phyloP scores from a whole-genome alignment of 768 basidiomycete genomes.

The Scleroderma citrinum region DNA sequence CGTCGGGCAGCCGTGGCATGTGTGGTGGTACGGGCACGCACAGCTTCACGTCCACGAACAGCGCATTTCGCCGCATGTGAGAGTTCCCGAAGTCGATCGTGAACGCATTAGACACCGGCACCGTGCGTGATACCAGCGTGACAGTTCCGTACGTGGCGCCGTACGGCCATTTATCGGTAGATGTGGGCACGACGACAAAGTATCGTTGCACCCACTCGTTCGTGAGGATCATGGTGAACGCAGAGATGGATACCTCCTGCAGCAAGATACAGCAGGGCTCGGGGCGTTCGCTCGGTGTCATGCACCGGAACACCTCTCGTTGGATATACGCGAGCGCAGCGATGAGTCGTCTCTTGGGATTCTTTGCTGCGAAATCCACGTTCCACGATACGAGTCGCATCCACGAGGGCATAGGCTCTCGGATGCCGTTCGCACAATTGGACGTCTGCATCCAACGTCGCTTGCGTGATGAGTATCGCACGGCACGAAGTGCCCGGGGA shows the following conservation, averaged over 20 bases:
- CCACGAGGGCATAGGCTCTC: constrained; percentile 34
- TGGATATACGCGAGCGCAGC: constrained; percentile 51
- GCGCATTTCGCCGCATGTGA: constrained; percentile 45
- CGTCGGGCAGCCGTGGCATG: constrained; percentile 28
- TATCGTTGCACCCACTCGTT: constrained; percentile 58
- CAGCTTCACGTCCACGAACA: constrained; percentile 53
- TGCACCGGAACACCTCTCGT: constrained; percentile 43
- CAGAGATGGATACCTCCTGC: constrained; percentile 53
- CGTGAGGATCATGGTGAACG: constrained; percentile 44
- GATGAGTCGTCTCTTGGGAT: constrained; percentile 38
- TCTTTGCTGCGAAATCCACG: constrained; percentile 42
- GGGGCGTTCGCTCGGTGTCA: constrained; percentile 37
- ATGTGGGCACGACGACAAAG: constrained; percentile 55
- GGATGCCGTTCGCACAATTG: constrained; percentile 30
- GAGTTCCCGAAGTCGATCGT: constrained; percentile 51
- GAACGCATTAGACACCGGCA: constrained; percentile 44
- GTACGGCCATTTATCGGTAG: constrained; percentile 49
- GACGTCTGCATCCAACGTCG: constrained; percentile 29
- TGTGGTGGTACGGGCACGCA: constrained; percentile 28
- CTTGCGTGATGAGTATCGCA: constrained; percentile 28
- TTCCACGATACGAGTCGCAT: constrained; percentile 71
- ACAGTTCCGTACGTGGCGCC: constrained; percentile 55
- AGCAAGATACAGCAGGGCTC: constrained; percentile 59
- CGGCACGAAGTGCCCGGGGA: constrained; percentile 25
- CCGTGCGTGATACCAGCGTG: constrained; percentile 56